These are phyloP conservation scores for Termitomyces sp. DNA, from an alignment of 1,284 basidiomycete species.

Conservation along the genomic window DNA sequence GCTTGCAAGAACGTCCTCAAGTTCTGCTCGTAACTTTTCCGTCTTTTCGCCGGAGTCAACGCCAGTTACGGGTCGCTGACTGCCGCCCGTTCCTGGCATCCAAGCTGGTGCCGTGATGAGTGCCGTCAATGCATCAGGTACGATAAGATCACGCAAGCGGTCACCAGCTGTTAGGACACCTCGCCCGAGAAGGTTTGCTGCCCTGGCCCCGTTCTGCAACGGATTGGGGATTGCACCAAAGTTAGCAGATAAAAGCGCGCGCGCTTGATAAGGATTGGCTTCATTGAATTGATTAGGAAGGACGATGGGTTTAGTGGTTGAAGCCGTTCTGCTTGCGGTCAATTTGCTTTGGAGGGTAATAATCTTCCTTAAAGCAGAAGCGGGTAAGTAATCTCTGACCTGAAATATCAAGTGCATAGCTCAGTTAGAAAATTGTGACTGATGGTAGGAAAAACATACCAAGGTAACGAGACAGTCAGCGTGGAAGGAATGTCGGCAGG, in stretches of 20 bases:
- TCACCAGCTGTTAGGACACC: slow-evolving; percentile 87
- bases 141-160: slow-evolving; percentile 81
- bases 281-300: slow-evolving; percentile 20
- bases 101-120: slow-evolving; percentile 63
- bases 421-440: slow-evolving; percentile 4
- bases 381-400: slow-evolving; percentile 88
- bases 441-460: slow-evolving; percentile 46
- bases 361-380: slow-evolving; percentile 77
- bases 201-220: slow-evolving; percentile 54
- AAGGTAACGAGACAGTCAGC: slow-evolving; percentile 90
- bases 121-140: slow-evolving; percentile 84
- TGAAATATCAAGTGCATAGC: slow-evolving; percentile 28
- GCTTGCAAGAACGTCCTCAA: slow-evolving; percentile 84
- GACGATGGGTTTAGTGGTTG: slow-evolving; percentile 13
- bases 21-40: slow-evolving; percentile 69
- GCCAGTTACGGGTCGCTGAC: slow-evolving; percentile 41
- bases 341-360: slow-evolving; percentile 81
- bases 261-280: slow-evolving; percentile 35
- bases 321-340: slow-evolving; percentile 45
- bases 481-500: slow-evolving; percentile 95
- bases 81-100: slow-evolving; percentile 59
- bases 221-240: slow-evolving; percentile 50
- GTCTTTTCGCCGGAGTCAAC: slow-evolving; percentile 54
- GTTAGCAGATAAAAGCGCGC: slow-evolving; percentile 68
- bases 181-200: slow-evolving; percentile 64